These are phyloP conservation scores for Tylopilus rubrobrunneus DNA, from an alignment of 768 basidiomycete species.

Conservation along the genomic window DNA sequence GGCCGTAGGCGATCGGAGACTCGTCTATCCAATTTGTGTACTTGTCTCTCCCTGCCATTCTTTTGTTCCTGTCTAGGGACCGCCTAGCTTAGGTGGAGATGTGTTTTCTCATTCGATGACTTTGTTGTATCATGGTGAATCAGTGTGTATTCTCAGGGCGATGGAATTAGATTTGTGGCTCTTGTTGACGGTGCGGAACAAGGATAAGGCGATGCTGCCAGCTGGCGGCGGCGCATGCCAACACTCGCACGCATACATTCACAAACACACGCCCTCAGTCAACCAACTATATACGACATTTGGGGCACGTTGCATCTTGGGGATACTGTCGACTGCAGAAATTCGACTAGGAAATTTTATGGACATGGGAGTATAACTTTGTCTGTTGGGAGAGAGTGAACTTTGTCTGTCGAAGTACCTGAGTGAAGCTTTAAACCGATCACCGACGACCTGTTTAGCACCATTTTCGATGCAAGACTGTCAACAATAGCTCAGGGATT, in stretches of 20 bases:
- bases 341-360: neutral
- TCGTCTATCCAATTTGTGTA: too few relatives aligned
- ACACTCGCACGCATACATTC: conserved; percentile 4
- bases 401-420: neutral
- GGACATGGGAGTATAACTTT: conserved; percentile 9
- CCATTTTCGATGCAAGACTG: neutral
- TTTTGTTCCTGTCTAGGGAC: conserved; percentile 9
- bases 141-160: neutral
- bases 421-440: neutral
- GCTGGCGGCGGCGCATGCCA: neutral
- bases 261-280: neutral
- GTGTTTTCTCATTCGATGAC: conserved; percentile 2
- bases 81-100: conserved; percentile 4
- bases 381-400: neutral
- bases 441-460: neutral
- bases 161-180: neutral
- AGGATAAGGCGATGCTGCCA: neutral
- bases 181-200: neutral
- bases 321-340: too few relatives aligned
- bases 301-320: too few relatives aligned
- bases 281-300: neutral
- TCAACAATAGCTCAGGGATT: conserved; percentile 4
- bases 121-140: conserved; percentile 13
- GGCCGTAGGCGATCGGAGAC: conserved; percentile 1
- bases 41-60: conserved; percentile 5